Conservation (phyloP, 2,329 filamentous ascomycete genomes). For the Fusarium aywerte region DNA sequence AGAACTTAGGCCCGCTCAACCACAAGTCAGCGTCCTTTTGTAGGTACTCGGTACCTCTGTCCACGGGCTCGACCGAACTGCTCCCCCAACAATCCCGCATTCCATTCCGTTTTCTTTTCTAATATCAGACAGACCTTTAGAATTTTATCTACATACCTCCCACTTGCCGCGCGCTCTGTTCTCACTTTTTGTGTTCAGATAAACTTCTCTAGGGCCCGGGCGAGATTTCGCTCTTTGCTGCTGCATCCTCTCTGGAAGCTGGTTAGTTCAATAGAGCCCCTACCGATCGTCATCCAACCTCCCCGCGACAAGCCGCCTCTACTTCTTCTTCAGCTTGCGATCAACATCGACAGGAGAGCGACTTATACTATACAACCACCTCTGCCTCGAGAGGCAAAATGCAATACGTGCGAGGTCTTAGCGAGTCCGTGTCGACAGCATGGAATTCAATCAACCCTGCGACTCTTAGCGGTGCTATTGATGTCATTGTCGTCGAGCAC, state of each 20-base stretch:
- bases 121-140: slow-evolving; percentile 6
- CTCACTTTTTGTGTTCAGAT: slow-evolving; percentile 8
- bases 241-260: slow-evolving; percentile 8
- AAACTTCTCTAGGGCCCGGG: slow-evolving; percentile 25
- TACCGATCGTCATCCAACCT: slow-evolving; percentile 28
- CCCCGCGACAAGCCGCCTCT: slow-evolving; percentile 31
- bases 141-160: slow-evolving; percentile 25
- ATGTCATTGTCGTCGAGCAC: slow-evolving; percentile 97
- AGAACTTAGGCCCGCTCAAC: slow-evolving; percentile 20
- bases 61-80: slow-evolving; percentile 15
- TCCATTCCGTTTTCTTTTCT: slow-evolving; percentile 26
- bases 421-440: slow-evolving; percentile 95
- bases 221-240: slow-evolving; percentile 8
- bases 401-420: slow-evolving; percentile 98
- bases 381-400: slow-evolving; percentile 60
- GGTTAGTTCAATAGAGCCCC: slow-evolving; percentile 8
- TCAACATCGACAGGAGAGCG: neutral
- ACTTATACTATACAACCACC: slow-evolving; percentile 7
- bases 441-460: slow-evolving; percentile 99
- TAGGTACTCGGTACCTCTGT: slow-evolving; percentile 31
- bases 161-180: slow-evolving; percentile 1
- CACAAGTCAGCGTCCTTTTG: slow-evolving; percentile 25
- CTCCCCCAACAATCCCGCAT: slow-evolving; percentile 40
- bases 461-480: slow-evolving; percentile 95
- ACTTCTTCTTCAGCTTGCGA: slow-evolving; percentile 11